phyloP scores from a whole-genome alignment of 805 yeast species.

The Yarrowia sp. region DNA sequence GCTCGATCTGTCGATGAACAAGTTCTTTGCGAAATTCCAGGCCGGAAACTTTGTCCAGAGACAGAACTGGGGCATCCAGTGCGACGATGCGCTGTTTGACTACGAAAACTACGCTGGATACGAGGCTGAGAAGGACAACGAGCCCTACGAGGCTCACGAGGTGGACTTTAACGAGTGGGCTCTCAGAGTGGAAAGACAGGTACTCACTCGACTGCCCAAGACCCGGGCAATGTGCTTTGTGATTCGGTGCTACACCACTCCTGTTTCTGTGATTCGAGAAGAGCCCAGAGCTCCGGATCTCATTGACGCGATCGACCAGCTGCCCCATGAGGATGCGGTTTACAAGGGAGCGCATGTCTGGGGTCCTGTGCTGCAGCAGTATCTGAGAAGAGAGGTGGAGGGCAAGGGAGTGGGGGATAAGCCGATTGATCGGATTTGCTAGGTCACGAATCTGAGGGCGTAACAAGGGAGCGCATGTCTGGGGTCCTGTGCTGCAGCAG shows the following conservation, averaged over 20 bases:
- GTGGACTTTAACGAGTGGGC: slow-evolving; percentile 43
- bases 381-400: slow-evolving; percentile 2
- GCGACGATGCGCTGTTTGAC: slow-evolving; percentile 41
- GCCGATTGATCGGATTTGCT: slow-evolving; percentile 16
- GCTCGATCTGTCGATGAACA: slow-evolving; percentile 66
- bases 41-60: slow-evolving; percentile 65
- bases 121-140: slow-evolving; percentile 60
- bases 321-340: slow-evolving; percentile 55
- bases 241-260: slow-evolving; percentile 56
- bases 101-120: slow-evolving; percentile 52
- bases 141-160: slow-evolving; percentile 53
- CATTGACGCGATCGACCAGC: slow-evolving; percentile 60
- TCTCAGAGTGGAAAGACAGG: slow-evolving; percentile 67
- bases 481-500: not conserved
- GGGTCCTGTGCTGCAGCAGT: slow-evolving; percentile 47
- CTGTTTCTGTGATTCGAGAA: slow-evolving; percentile 47
- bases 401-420: not conserved
- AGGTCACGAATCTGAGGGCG: not conserved
- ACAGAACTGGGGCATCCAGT: slow-evolving; percentile 66
- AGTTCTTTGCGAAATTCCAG: slow-evolving; percentile 64
- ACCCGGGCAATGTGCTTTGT: slow-evolving; percentile 58
- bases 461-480: too few species aligned
- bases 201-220: slow-evolving; percentile 64
- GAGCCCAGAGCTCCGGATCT: slow-evolving; percentile 52
- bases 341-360: slow-evolving; percentile 66